Base-by-base conservation (phyloP, 2,329 filamentous ascomycete genomes). In the Pseudocercospora cruenta region DNA sequence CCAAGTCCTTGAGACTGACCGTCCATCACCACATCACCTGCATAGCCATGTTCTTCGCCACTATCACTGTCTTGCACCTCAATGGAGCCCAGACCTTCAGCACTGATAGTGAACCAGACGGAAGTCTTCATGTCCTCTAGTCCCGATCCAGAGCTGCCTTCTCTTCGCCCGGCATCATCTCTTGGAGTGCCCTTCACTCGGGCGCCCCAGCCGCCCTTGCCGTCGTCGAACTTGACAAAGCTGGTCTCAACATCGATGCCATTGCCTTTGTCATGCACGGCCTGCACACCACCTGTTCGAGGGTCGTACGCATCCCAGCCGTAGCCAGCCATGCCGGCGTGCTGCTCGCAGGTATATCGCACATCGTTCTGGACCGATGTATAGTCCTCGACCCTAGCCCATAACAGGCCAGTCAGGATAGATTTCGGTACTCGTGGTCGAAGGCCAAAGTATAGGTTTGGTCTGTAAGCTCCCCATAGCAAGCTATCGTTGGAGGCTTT, bases 221-320 rank as follows among this genome's bases (percentile, higher is more conserved):
- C 95, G 22, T 94, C 93, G 1, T 94, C 92, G 39, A 97, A 86
- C 81, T 98, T 99, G 75, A 97, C 88, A 80, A 98, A 97, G 60
- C 92, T 91, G 51, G 94, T 97, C 8, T 91, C 96, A 69, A 99
- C 86, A 80, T 98, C 94, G 71, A 99, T 86, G 64, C 87, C 87
- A 80, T 99, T 99, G 58, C 87, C 90, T 62, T 90, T 89, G 78
- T 99, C 95, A 76, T 96, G 93, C 66, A 99, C 94, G 0, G 91
- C 91, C 80, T 99, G 93, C 22, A 91, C 85, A 63, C 95, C 95
- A 68, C 95, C 95, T 64, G 86, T 90, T 65, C 95, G 87, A 22
- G 93, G 90, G 80, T 99, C 95, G 78, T 96, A 99, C 78, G 96
- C 92, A 74, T 98, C 94, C 95, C 95, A 99, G 68, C 95, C 95